A percentile compares a stretch with the other conserved stretches of the same genome.
Conservation (phyloP, 805 yeast genomes). For the Brettanomyces bruxellensis region DNA sequence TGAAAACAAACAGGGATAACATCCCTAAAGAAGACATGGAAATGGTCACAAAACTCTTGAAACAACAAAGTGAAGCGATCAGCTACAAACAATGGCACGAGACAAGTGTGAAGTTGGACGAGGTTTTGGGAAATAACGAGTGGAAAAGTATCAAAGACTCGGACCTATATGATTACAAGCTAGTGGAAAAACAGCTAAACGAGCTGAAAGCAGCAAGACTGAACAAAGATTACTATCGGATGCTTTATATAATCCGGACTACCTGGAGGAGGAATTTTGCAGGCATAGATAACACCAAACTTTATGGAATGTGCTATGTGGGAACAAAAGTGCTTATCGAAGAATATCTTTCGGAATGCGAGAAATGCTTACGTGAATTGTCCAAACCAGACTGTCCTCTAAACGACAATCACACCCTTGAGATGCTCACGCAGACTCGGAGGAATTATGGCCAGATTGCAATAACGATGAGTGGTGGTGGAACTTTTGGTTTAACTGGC, state of each 20-base stretch:
- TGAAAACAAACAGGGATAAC: constrained; percentile 1
- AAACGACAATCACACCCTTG: constrained; percentile 63
- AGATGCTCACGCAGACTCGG: constrained; percentile 78
- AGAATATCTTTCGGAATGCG: constrained; percentile 75
- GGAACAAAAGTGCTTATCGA: constrained; percentile 85
- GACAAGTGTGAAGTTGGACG: constrained; percentile 56
- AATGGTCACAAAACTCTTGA: constrained; percentile 2
- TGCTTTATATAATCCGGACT: constrained; percentile 72
- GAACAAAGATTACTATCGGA: constrained; percentile 44
- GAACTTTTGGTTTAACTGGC: constrained; percentile 86
- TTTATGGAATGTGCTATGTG: constrained; percentile 69
- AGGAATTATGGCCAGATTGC: constrained; percentile 94
- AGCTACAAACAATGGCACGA: constrained; percentile 56
- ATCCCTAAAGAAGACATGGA: constrained; percentile 1
- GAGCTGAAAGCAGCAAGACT: constrained; percentile 55
- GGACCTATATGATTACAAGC: constrained; percentile 62
- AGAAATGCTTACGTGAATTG: constrained; percentile 32
- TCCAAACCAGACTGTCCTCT: constrained; percentile 31
- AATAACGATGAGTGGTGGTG: constrained; percentile 90
- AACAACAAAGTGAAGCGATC: constrained; percentile 35
- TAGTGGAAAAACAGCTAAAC: constrained; percentile 41
- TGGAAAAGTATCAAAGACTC: constrained; percentile 68
- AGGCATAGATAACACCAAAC: constrained; percentile 70
- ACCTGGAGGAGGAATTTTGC: constrained; percentile 82
- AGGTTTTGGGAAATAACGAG: constrained; percentile 45